These are phyloP conservation scores for Aureobasidium subglaciale DNA, from an alignment of 2,329 filamentous ascomycete species.

Conservation along the genomic window DNA sequence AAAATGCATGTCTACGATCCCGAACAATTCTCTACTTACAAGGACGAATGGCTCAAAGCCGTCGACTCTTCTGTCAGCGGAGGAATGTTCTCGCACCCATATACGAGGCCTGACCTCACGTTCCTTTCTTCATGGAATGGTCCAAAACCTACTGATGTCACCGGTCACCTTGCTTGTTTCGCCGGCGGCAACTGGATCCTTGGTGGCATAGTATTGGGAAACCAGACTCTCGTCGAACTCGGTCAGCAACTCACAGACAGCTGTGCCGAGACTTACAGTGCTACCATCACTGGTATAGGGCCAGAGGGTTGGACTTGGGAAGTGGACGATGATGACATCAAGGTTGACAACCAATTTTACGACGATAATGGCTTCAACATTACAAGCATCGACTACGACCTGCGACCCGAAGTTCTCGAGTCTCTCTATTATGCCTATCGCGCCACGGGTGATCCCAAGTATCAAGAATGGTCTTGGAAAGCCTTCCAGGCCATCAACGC, in stretches of 20 bases:
- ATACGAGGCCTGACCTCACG: constrained; percentile 60
- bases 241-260: constrained; percentile 64
- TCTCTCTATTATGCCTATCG: constrained; percentile 83
- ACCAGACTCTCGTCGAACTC: constrained; percentile 62
- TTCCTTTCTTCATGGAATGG: constrained; percentile 58
- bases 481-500: constrained; percentile 63
- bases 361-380: constrained; percentile 64
- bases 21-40: constrained; percentile 55
- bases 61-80: constrained; percentile 68
- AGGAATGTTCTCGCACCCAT: constrained; percentile 58
- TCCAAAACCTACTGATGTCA: constrained; percentile 32
- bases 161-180: constrained; percentile 65
- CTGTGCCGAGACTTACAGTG: constrained; percentile 66
- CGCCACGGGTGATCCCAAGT: constrained; percentile 65
- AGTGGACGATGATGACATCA: constrained; percentile 19
- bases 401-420: constrained; percentile 73
- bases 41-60: constrained; percentile 65
- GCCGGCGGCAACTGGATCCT: constrained; percentile 80
- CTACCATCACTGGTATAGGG: constrained; percentile 65
- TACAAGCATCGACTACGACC: constrained; percentile 51
- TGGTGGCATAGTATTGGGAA: constrained; percentile 62
- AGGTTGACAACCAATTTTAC: constrained; percentile 52
- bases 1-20: constrained; percentile 85
- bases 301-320: constrained; percentile 53
- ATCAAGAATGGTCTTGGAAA: constrained; percentile 79